Evolutionary conservation across 208 protist genomes (phyloP), one percentile per base, ranked within the genome.

Genomic region (Acanthamoeba lugdunensis): DNA sequence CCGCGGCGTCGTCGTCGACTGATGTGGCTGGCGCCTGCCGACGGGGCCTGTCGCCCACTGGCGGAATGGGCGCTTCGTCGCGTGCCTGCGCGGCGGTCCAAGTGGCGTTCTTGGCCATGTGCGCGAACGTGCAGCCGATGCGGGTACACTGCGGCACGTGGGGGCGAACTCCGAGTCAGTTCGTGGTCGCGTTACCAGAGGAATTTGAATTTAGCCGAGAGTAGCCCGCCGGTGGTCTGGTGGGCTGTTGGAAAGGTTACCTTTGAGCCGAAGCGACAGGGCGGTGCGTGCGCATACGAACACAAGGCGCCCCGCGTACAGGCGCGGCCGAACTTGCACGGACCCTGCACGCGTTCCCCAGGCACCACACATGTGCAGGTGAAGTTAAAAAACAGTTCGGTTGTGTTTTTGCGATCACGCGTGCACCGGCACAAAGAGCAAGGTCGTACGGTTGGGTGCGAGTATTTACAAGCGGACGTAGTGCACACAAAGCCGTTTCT

Each of bases 401-500:
- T 48, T 48, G 45, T 45, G 41, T 45, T 13, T 48, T 0, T 48
- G 45, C 45, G 45, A 48, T 11, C 45, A 0, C 45, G 45, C 45
- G 9, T 13, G 45, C 45, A 48, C 41, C 45, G 45, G 37, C 45
- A 48, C 45, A 48, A 13, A 48, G 41, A 48, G 45, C 45, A 48
- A 48, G 18, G 54, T 4, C 21, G 79, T 61, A 88, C 79, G n/a
- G 52, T n/a, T 33, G 79, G 79, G 28, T 88, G 79, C 45, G 50
- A 65, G 25, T 41, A 88, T 61, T 88, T 88, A 41, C 79, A 88
- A 16, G 41, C 30, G 45, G 45, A 23, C 9, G 52, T 63, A 4
- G 79, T 88, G 79, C 79, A 88, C 48, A 45, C 52, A 33, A 88
- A 88, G 45, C 79, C 79, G 28, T 65, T 65, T 28, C 45, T 25